A percentile compares a stretch with the other conserved stretches of the same genome.
phyloP scores from a whole-genome alignment of 73 alveolate genomes.

The Paramecium primaurelia region DNA sequence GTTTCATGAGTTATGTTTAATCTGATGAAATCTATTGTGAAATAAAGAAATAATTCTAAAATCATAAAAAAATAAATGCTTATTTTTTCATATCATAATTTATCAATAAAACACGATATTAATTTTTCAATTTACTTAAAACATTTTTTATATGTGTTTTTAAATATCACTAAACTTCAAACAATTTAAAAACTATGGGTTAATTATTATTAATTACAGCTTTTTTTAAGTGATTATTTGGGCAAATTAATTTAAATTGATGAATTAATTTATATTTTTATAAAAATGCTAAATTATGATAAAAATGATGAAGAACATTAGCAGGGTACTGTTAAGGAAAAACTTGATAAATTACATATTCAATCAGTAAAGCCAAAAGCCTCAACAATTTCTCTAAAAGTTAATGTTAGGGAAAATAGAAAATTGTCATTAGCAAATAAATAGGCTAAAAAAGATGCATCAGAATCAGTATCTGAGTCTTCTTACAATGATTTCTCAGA shows the following conservation, averaged over 20 bases:
- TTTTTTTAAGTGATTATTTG: background rate
- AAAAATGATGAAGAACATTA: background rate
- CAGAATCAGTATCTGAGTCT: background rate
- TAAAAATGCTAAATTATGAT: background rate
- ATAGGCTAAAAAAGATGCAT: background rate
- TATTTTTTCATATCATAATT: too few species aligned
- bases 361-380: background rate
- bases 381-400: background rate
- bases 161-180: too few species aligned
- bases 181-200: background rate
- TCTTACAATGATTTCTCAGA: background rate
- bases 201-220: background rate
- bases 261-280: background rate
- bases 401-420: background rate
- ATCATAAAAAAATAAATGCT: too few species aligned
- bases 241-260: background rate
- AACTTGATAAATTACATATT: background rate
- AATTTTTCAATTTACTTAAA: too few species aligned
- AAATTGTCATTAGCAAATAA: background rate
- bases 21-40: too few species aligned
- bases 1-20: too few species aligned
- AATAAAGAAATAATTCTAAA: too few species aligned
- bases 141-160: too few species aligned
- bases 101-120: too few species aligned
- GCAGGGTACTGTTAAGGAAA: background rate